Base-by-base conservation (phyloP, 2,329 filamentous ascomycete species). In the Leptoxyphium fumago region DNA sequence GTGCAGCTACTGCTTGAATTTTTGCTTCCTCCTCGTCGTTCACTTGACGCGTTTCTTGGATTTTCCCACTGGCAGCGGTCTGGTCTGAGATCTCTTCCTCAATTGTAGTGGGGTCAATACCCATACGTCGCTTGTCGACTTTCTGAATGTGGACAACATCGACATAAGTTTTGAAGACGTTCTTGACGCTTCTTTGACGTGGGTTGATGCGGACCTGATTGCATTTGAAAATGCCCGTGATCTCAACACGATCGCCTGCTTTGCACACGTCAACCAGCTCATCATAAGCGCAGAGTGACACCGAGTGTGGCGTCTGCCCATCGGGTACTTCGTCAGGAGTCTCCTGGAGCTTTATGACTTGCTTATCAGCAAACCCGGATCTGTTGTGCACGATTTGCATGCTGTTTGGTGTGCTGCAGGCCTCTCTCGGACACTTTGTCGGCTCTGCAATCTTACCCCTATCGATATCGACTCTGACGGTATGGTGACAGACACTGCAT, bases 341-440 rank as follows among this genome's bases (percentile, higher is more conserved):
- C 64, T 98, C 91, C 64, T 98, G 91, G 36, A 98, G 72, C 64
- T 98, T 98, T 67, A 98, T 94, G 47, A 98, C 86, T 62, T 98
- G 91, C 69, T 98, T 98, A 62, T 98, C 91, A 44, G 88, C 82
- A 57, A 98, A 98, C 8, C 77, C 76, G 53, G 87, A 96, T 48
- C 91, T 81, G 64, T 98, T 98, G 70, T 98, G 91, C 15, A 96
- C 75, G 53, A 98, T 93, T 59, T 95, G 85, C 89, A 98, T 96
- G 1, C 89, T 94, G 66, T 98, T 96, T 60, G 81, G 83, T 44
- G 82, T 80, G 41, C 77, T 73, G 67, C 91, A 98, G 44, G 83
- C 77, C 18, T 76, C 72, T 44, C 91, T 82, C 17, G 88, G 86
- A 60, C 91, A 98, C 54, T 81, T 75, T 1, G 86, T 95, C 2